Evolutionary conservation across 345 rosid species (phyloP), one percentile per base, ranked within the genome.

Genomic region (Arabis alpina): DNA sequence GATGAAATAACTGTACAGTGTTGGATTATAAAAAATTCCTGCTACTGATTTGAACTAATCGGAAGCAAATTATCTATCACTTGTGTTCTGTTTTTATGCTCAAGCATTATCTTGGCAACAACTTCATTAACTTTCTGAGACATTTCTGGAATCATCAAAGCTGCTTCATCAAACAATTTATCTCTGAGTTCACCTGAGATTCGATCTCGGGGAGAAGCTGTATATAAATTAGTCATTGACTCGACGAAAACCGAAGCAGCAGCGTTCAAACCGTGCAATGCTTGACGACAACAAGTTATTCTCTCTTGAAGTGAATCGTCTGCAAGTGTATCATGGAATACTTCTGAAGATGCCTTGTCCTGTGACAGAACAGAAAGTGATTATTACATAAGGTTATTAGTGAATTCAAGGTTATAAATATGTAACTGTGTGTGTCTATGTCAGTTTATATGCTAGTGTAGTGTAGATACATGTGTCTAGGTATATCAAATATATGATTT

Each of bases 231-330:
- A 12, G 83, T 56, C 66, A 86, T 77, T 57, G 82, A 56, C 61
- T 74, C 69, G 32, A 75, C 60, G 24, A 74, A 82, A 49, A 59
- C 65, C 12, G 79, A 66, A 8, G 87, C 81, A 47, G 91, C 88
- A 6, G 57, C 30, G 5, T 87, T 76, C 67, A 88, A 66, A 34
- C 61, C 56, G 12, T 72, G 73, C 39, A 87, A 72, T 65, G 93
- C 88, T 68, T 81, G 78, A 70, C 70, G 82, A 75, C 96, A 91
- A 62, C 73, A 68, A 6, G 36, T 58, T 25, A 85, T 68, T 77
- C 73, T 80, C 62, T 70, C 81, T 72, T 75, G 71, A 63, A 39
- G 42, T 48, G 71, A 47, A 49, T 70, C 66, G 16, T 61, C 76
- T 53, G 44, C 41, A 13, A 42, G 24, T 54, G 70, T 53, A 2